Conservation (phyloP, 345 rosid species). For the Salix purpurea region DNA sequence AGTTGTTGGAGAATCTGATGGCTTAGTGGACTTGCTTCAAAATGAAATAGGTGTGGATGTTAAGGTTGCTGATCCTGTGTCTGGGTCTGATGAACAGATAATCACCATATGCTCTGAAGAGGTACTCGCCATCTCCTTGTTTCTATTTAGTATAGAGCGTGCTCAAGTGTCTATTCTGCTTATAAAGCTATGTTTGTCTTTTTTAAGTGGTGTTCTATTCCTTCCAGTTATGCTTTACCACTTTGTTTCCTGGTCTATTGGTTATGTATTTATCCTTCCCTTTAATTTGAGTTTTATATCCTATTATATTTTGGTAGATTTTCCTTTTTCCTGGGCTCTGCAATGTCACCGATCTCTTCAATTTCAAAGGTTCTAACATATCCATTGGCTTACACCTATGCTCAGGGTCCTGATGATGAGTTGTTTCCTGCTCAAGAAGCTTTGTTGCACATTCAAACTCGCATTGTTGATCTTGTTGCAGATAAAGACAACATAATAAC, state of each 20-base stretch:
- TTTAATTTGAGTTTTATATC: conserved; percentile 2
- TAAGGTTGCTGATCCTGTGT: conserved; percentile 65
- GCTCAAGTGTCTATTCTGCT: neutral
- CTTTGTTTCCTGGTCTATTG: neutral
- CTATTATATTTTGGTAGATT: neutral
- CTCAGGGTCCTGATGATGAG: conserved; percentile 90
- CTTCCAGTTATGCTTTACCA: neutral
- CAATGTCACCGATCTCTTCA: neutral
- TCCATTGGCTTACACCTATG: conserved; percentile 14
- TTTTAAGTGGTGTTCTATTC: neutral
- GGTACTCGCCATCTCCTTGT: conserved; percentile 40
- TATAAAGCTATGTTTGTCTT: neutral
- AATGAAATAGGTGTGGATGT: conserved; percentile 92
- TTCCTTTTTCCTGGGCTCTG: neutral
- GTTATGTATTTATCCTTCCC: neutral
- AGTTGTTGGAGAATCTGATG: conserved; percentile 70
- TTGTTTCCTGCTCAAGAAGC: conserved; percentile 99
- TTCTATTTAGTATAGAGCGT: neutral
- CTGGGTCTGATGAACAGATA: conserved; percentile 88
- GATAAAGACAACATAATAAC: conserved; percentile 69
- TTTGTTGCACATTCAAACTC: conserved; percentile 88
- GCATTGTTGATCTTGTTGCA: conserved; percentile 62
- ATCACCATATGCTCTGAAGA: conserved; percentile 84
- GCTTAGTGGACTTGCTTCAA: conserved; percentile 74
- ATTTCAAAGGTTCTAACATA: conserved; percentile 14